Evolutionary conservation across 2,329 filamentous ascomycete genomes (phyloP), one percentile per base, ranked within the genome.

Genomic region (Colletotrichum gigasporum): DNA sequence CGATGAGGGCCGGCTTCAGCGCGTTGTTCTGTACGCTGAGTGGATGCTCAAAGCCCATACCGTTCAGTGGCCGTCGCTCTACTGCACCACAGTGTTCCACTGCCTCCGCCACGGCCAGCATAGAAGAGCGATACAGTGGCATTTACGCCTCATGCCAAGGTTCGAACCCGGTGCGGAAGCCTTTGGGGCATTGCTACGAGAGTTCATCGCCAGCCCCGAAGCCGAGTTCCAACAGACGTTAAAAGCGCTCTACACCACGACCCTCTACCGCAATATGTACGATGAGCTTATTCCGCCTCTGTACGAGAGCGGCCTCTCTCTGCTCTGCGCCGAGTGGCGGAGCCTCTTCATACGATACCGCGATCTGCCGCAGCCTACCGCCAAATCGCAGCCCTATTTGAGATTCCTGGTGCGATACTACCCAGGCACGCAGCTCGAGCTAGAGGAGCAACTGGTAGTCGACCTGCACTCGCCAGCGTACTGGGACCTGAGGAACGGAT

Each of bases 221-320:
- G 69, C 74, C 3, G 68, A 73, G 20, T 70, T 79, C 48, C 78
- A 82, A 44, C 73, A 74, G 9, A 77, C 77, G 2, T 73, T 87
- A 7, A 75, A 74, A 41, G 71, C 75, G 12, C 73, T 87, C 9
- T 87, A 87, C 65, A 70, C 76, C 8, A 75, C 76, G 16, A 83
- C 78, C 45, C 70, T 69, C 2, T 76, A 82, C 45, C 82, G 78
- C 41, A 67, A 71, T 10, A 68, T 87, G 0, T 87, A 87, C 69
- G 84, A 87, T 67, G 72, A 75, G 18, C 58, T 87, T 7, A 77
- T 87, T n/a, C 83, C 85, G 3, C 72, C 80, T 52, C 74, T 87
- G 2, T 87, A 82, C 68, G 72, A 76, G 4, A 72, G 75, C n/a
- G 85, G 85, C 1, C 73, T 78, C 32, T 80, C 81, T 1, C 69